phyloP scores from a whole-genome alignment of 2,329 filamentous ascomycete species.

The Coniella vitis region DNA sequence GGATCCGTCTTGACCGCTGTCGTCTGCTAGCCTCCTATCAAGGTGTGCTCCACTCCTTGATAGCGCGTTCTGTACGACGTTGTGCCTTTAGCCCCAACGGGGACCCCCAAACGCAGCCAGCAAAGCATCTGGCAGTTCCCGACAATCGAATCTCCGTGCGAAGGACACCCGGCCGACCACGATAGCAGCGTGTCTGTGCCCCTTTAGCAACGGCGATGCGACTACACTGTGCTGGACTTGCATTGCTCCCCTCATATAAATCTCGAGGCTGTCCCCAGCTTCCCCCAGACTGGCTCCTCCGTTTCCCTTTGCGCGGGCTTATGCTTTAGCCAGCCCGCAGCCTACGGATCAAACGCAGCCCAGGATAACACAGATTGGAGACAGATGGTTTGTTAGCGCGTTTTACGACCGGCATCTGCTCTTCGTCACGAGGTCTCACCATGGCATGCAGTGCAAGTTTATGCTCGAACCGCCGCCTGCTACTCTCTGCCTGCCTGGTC shows the following conservation, averaged over 20 bases:
- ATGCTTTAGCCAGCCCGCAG: conserved; percentile 11
- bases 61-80: too few species aligned
- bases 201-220: too few species aligned
- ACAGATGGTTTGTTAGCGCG: background rate
- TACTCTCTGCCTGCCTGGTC: background rate
- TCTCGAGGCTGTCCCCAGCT: conserved; percentile 4
- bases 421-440: background rate
- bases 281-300: conserved; percentile 3
- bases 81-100: background rate
- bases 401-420: background rate
- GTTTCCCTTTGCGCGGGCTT: background rate
- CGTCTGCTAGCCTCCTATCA: too few species aligned
- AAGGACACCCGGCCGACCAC: too few species aligned
- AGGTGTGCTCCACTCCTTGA: background rate
- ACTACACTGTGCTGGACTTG: too few species aligned
- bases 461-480: background rate
- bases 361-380: conserved; percentile 6
- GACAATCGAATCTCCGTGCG: too few species aligned
- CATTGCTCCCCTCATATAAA: background rate
- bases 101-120: background rate
- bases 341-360: conserved; percentile 2
- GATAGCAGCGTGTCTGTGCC: background rate
- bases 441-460: background rate
- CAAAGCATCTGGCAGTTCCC: too few species aligned
- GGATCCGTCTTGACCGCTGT: too few species aligned